phyloP scores from a whole-genome alignment of 306 rosid genomes.

The Lathyrus sativus region DNA sequence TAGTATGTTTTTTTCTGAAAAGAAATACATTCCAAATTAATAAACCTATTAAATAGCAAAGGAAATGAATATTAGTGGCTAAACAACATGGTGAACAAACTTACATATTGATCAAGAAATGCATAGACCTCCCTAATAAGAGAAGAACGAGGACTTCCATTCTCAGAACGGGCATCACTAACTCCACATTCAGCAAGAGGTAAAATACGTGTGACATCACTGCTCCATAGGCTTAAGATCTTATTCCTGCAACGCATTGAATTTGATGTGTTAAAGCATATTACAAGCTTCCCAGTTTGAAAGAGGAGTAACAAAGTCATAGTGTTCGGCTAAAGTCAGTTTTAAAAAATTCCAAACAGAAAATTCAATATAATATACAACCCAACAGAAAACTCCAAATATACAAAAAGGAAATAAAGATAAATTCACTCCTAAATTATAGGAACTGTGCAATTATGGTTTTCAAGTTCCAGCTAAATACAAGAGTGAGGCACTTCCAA shows the following conservation, averaged over 20 bases:
- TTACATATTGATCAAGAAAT: slow-evolving; percentile 91
- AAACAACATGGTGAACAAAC: slow-evolving; percentile 44
- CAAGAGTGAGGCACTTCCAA: slow-evolving; percentile 4
- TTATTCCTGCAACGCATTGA: slow-evolving; percentile 71
- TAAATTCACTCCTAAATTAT: not conserved
- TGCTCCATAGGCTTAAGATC: slow-evolving; percentile 84
- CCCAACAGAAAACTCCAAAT: slow-evolving; percentile 17
- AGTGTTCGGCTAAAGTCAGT: not conserved
- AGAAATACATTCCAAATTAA: slow-evolving; percentile 21
- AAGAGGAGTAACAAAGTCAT: slow-evolving; percentile 9
- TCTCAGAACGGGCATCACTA: slow-evolving; percentile 49
- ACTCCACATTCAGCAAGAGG: slow-evolving; percentile 93
- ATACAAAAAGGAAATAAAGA: slow-evolving; percentile 5
- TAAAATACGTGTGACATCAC: slow-evolving; percentile 87
- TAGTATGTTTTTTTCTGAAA: not conserved
- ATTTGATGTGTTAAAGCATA: slow-evolving; percentile 35
- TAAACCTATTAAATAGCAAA: slow-evolving; percentile 18
- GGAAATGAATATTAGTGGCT: slow-evolving; percentile 31
- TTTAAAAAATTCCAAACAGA: slow-evolving; percentile 10
- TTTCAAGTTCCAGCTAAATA: slow-evolving; percentile 22
- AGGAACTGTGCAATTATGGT: slow-evolving; percentile 14
- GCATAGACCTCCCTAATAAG: slow-evolving; percentile 85
- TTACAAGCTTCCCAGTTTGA: slow-evolving; percentile 17
- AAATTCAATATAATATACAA: too few species aligned
- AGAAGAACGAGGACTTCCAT: slow-evolving; percentile 62